Conservation (phyloP, 768 basidiomycete species). For the Podaxis sp. region DNA sequence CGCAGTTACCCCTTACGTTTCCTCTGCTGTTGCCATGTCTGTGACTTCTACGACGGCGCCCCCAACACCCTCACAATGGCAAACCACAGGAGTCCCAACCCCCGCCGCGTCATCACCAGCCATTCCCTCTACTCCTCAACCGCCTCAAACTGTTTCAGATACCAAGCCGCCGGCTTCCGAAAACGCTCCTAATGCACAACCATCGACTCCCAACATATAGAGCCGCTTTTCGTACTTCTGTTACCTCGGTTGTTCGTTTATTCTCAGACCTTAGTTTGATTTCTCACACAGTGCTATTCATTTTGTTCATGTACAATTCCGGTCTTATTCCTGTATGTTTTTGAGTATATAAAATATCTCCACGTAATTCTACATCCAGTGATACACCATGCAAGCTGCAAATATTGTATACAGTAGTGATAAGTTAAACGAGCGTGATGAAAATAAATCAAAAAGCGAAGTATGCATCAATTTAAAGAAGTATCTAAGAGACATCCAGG, state of each 20-base stretch:
- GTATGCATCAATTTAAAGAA: background rate
- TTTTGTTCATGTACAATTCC: background rate
- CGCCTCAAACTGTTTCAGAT: background rate
- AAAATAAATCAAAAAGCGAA: background rate
- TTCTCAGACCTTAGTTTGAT: background rate
- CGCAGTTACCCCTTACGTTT: background rate
- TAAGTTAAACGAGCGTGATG: slow-evolving; percentile 3
- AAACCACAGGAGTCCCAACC: background rate
- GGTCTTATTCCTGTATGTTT: background rate
- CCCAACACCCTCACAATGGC: background rate
- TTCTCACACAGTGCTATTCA: background rate
- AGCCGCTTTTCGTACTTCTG: background rate
- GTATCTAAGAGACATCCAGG: no score
- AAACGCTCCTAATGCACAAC: background rate
- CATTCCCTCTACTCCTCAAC: background rate
- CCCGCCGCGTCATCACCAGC: background rate
- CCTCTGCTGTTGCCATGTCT: background rate
- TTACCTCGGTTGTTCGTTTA: background rate
- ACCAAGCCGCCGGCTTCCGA: background rate
- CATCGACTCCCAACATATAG: background rate
- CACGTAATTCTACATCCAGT: slow-evolving; percentile 10
- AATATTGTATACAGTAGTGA: slow-evolving; percentile 11
- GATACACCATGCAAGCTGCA: slow-evolving; percentile 6
- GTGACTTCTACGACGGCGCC: background rate
- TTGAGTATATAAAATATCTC: background rate